phyloP scores from a whole-genome alignment of 2,329 filamentous ascomycete species.

The Cladophialophora chaetospira region DNA sequence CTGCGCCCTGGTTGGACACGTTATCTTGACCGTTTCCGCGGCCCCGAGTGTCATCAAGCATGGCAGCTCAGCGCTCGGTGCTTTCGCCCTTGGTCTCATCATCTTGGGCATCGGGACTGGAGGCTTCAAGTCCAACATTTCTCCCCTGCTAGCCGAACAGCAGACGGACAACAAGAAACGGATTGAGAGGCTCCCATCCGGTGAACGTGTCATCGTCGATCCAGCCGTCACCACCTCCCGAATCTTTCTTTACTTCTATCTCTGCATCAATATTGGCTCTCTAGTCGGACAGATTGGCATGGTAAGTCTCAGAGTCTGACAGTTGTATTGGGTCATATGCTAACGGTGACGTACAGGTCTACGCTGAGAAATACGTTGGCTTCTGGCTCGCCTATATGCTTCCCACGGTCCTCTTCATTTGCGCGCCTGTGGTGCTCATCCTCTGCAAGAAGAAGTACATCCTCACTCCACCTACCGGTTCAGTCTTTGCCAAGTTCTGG shows the following conservation, averaged over 20 bases:
- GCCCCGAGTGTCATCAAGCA: constrained; percentile 64
- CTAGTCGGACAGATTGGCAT: constrained; percentile 64
- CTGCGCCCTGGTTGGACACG: constrained; percentile 66
- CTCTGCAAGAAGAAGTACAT: constrained; percentile 65
- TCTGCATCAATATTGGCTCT: constrained; percentile 70
- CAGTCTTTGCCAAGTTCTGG: constrained; percentile 68
- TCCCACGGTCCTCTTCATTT: constrained; percentile 65
- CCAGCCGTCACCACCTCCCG: constrained; percentile 68
- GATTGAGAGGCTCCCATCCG: constrained; percentile 57
- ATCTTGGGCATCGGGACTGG: constrained; percentile 75
- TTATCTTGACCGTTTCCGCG: constrained; percentile 66
- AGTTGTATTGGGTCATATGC: not conserved
- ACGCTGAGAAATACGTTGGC: constrained; percentile 73
- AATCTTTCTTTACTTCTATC: constrained; percentile 71
- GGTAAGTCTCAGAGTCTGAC: constrained; percentile 45
- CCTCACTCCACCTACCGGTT: constrained; percentile 68
- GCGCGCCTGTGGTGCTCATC: constrained; percentile 63
- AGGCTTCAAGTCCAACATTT: constrained; percentile 80
- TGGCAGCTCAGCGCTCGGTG: constrained; percentile 60
- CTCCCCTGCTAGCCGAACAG: constrained; percentile 71
- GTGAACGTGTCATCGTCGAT: constrained; percentile 71
- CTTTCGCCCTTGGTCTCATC: constrained; percentile 65
- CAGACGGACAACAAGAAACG: constrained; percentile 62
- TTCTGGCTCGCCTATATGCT: constrained; percentile 73
- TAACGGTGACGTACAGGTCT: constrained; percentile 46